A percentile compares a stretch with the other conserved stretches of the same genome.
These are phyloP conservation scores for Plasmodium knowlesi DNA, from an alignment of 169 alveolate genomes.

Conservation along the genomic window DNA sequence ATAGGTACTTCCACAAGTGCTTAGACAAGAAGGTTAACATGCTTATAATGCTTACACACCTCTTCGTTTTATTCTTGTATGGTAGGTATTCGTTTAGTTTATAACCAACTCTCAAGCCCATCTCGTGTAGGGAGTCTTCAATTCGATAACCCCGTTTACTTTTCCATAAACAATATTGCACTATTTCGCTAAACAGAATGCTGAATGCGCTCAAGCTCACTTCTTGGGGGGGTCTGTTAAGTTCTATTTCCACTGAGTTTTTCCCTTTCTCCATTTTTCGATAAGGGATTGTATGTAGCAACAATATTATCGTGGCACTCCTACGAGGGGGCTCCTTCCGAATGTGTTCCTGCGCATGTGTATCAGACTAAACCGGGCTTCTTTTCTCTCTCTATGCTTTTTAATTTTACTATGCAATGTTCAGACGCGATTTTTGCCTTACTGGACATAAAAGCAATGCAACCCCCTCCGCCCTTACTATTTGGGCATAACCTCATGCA, in stretches of 20 bases:
- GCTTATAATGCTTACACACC: slow-evolving; percentile 81
- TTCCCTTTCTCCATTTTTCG: slow-evolving; percentile 23
- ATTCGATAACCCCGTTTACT: slow-evolving; percentile 83
- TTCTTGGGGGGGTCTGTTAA: slow-evolving; percentile 43
- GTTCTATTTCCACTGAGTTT: slow-evolving; percentile 4
- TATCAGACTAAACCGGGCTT: neutral
- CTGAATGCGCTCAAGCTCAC: slow-evolving; percentile 84
- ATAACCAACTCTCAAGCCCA: slow-evolving; percentile 86
- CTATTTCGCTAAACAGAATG: slow-evolving; percentile 84
- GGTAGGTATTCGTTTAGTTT: slow-evolving; percentile 79
- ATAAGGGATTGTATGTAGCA: neutral
- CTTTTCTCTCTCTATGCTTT: neutral
- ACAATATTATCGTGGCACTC: neutral
- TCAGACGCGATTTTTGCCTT: neutral
- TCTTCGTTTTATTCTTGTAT: slow-evolving; percentile 79
- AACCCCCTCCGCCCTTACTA: neutral
- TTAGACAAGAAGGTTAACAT: slow-evolving; percentile 83
- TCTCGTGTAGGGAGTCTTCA: slow-evolving; percentile 86
- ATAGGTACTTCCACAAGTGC: slow-evolving; percentile 83
- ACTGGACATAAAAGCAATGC: neutral
- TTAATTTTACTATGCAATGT: neutral
- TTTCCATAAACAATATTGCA: slow-evolving; percentile 82
- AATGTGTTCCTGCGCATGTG: neutral
- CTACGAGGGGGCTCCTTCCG: neutral
- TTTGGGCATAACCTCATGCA: neutral